These are phyloP conservation scores for Phytophthora hibernalis DNA, from an alignment of 352 stramenopile species.

Conservation along the genomic window DNA sequence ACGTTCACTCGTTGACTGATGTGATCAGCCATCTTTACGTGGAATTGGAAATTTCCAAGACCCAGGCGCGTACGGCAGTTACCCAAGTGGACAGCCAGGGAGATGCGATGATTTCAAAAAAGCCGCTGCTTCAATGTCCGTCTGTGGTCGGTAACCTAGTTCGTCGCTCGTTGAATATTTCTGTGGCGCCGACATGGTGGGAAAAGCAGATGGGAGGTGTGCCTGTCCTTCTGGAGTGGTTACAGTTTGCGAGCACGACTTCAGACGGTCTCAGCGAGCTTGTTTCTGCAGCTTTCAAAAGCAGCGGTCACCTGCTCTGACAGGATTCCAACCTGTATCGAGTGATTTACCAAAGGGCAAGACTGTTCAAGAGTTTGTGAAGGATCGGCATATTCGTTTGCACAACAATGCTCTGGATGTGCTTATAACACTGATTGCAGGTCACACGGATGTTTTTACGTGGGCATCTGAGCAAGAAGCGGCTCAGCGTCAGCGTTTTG, in stretches of 20 bases:
- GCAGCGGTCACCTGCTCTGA: slow-evolving; percentile 43
- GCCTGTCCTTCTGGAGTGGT: slow-evolving; percentile 70
- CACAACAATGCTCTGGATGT: slow-evolving; percentile 42
- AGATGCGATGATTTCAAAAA: slow-evolving; percentile 53
- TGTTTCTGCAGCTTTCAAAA: slow-evolving; percentile 73
- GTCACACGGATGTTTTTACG: slow-evolving; percentile 33
- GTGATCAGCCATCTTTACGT: slow-evolving; percentile 72
- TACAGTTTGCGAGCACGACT: slow-evolving; percentile 66
- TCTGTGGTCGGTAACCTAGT: slow-evolving; percentile 58
- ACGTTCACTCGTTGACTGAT: slow-evolving; percentile 80
- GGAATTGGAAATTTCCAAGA: slow-evolving; percentile 64
- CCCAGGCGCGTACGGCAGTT: slow-evolving; percentile 51
- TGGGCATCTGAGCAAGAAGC: slow-evolving; percentile 49
- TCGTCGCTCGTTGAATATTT: slow-evolving; percentile 75
- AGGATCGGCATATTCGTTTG: slow-evolving; percentile 41
- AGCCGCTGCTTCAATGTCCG: slow-evolving; percentile 57
- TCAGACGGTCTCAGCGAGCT: slow-evolving; percentile 81
- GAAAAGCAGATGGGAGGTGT: slow-evolving; percentile 67
- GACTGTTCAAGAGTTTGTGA: slow-evolving; percentile 46
- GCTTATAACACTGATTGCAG: slow-evolving; percentile 27
- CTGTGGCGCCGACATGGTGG: slow-evolving; percentile 72
- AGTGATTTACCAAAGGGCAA: slow-evolving; percentile 28
- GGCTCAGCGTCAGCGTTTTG: slow-evolving; percentile 41
- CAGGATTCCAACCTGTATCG: slow-evolving; percentile 45
- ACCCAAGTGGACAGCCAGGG: slow-evolving; percentile 70